Evolutionary conservation across 441 rosid genomes (phyloP).

Genomic region (Eutrema salsugineum): DNA sequence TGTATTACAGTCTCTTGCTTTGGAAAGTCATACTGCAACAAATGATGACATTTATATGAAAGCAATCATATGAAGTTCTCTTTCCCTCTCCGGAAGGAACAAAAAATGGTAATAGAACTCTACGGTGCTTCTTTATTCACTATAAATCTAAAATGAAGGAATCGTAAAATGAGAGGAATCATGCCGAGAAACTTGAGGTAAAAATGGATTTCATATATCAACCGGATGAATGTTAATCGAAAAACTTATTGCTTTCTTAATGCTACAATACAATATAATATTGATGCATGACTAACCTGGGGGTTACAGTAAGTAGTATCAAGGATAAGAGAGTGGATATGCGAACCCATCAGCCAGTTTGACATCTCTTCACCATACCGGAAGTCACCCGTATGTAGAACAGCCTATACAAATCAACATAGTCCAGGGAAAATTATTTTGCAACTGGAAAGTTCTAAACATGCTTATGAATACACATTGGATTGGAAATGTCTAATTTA

Average conservation of each 20-base stretch:
- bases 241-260: not conserved
- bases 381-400: slow-evolving; percentile 94
- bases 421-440: not conserved
- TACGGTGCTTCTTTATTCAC: not conserved
- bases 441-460: not conserved
- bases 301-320: slow-evolving; percentile 95
- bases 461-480: not conserved
- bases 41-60: not conserved
- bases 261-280: not conserved
- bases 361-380: slow-evolving; percentile 70
- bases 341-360: slow-evolving; percentile 36
- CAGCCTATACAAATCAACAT: slow-evolving; percentile 45
- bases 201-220: not conserved
- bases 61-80: not conserved
- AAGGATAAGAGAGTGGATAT: slow-evolving; percentile 74
- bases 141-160: not conserved
- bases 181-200: not conserved
- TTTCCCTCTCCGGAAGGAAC: not conserved
- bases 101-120: not conserved
- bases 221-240: not conserved
- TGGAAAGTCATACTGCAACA: slow-evolving; percentile 88
- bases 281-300: slow-evolving; percentile 48
- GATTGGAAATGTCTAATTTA: not conserved
- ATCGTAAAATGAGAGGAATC: not conserved
- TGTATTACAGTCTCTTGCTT: slow-evolving; percentile 91